A percentile compares a stretch with the other conserved stretches of the same genome.
These are phyloP conservation scores for Kwoniella newhampshirensis DNA, from an alignment of 768 basidiomycete species.

Conservation along the genomic window DNA sequence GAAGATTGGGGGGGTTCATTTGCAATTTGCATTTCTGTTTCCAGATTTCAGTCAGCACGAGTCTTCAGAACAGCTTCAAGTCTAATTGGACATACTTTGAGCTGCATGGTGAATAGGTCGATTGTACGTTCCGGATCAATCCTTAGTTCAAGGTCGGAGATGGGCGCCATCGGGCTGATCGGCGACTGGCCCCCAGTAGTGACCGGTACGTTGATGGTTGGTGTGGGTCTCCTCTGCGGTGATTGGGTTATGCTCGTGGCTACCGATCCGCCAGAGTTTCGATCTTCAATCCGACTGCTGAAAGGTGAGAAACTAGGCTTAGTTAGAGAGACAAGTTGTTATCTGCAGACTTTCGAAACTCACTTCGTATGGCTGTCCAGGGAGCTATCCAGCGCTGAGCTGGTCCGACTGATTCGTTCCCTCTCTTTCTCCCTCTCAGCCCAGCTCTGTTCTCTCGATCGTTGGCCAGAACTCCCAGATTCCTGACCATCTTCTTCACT, in stretches of 20 bases:
- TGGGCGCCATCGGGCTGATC: conserved; percentile 53
- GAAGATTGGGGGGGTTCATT: conserved; percentile 75
- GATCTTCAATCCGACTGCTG: conserved; percentile 42
- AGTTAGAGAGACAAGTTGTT: conserved; percentile 13
- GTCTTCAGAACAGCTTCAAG: background rate
- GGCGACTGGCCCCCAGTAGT: conserved; percentile 17
- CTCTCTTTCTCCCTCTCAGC: conserved; percentile 36
- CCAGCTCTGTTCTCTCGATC: conserved; percentile 38
- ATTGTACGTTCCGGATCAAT: conserved; percentile 74
- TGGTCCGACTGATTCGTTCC: conserved; percentile 40
- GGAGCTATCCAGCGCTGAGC: conserved; percentile 42
- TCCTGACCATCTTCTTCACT: conserved; percentile 43
- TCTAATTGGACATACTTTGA: conserved; percentile 63
- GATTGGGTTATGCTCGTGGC: conserved; percentile 40
- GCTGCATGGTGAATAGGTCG: conserved; percentile 93
- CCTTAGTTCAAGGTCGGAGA: conserved; percentile 76
- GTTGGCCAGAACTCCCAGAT: conserved; percentile 7
- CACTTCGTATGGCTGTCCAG: conserved; percentile 43
- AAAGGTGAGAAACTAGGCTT: conserved; percentile 44
- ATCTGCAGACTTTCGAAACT: conserved; percentile 1
- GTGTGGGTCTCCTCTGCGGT: conserved; percentile 36
- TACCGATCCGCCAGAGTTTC: conserved; percentile 42
- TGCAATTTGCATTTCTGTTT: conserved; percentile 83
- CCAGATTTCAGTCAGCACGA: background rate
- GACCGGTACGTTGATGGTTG: conserved; percentile 20